phyloP scores from a whole-genome alignment of 345 rosid species.

The Schrenkiella parvula region DNA sequence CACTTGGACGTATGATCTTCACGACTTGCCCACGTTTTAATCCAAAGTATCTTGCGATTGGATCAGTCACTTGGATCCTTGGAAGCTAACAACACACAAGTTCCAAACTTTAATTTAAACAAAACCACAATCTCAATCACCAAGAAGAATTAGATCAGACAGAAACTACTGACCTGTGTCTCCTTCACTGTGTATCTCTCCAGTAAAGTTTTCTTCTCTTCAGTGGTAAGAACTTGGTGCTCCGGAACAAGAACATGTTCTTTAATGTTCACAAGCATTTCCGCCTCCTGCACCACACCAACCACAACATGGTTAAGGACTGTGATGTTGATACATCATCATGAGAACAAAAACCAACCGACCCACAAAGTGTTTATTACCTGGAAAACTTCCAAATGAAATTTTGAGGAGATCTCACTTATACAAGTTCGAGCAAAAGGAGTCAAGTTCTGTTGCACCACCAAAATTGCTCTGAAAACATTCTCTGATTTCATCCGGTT shows the following conservation, averaged over 20 bases:
- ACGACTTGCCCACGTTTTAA: conserved; percentile 71
- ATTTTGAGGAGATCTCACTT: conserved; percentile 59
- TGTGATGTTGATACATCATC: background rate
- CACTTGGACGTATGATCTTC: conserved; percentile 68
- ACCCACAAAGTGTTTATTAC: conserved; percentile 26
- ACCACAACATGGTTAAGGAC: background rate
- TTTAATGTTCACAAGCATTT: conserved; percentile 67
- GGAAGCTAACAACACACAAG: conserved; percentile 45
- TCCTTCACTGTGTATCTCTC: conserved; percentile 80
- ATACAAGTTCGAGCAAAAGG: conserved; percentile 83
- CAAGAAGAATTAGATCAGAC: background rate
- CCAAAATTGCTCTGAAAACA: conserved; percentile 72
- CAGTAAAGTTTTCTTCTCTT: conserved; percentile 76
- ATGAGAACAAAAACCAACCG: background rate
- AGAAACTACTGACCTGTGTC: conserved; percentile 51
- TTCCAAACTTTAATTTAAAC: background rate
- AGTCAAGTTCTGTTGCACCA: conserved; percentile 75
- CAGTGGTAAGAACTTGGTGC: conserved; percentile 65
- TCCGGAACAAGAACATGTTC: conserved; percentile 77
- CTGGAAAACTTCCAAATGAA: conserved; percentile 87
- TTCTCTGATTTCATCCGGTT: conserved; percentile 82
- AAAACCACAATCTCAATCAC: background rate
- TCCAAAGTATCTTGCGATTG: conserved; percentile 63
- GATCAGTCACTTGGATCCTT: conserved; percentile 60
- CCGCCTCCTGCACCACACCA: conserved; percentile 54